Percentiles rank a stretch among this genome's conserved stretches.
Evolutionary conservation across 306 rosid species (phyloP).

Genomic region (Pyrus communis): DNA sequence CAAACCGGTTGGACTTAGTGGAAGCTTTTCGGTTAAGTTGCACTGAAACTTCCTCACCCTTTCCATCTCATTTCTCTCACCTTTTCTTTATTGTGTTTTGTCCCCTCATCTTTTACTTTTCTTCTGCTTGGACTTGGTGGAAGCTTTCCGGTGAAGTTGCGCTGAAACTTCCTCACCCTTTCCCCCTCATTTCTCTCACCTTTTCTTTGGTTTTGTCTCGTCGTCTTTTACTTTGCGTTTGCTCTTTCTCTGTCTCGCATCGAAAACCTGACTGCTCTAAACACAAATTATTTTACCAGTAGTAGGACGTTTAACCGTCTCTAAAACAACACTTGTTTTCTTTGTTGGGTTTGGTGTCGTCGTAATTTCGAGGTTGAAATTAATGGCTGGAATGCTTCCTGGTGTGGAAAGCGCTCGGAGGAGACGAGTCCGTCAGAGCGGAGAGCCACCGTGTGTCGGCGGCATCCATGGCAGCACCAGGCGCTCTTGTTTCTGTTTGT

Average conservation of each 20-base stretch:
- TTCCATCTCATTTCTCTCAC: neutral
- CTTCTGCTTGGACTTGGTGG: neutral
- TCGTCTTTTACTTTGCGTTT: neutral
- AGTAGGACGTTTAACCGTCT: neutral
- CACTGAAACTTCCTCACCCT: constrained; percentile 6
- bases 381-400: constrained; percentile 78
- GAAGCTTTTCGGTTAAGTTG: neutral
- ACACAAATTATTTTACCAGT: neutral
- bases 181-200: neutral
- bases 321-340: neutral
- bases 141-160: neutral
- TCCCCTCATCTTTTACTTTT: neutral
- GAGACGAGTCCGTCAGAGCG: constrained; percentile 55
- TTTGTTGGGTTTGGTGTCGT: neutral
- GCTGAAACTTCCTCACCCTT: constrained; percentile 6
- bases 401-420: constrained; percentile 94
- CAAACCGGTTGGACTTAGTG: neutral
- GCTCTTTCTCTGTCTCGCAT: neutral
- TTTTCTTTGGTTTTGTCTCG: neutral
- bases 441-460: constrained; percentile 28
- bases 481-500: constrained; percentile 55
- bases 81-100: neutral
- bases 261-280: neutral
- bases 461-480: constrained; percentile 28
- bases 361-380: neutral